phyloP scores from a whole-genome alignment of 2,329 filamentous ascomycete species.

The Pyrenophora seminiperda region DNA sequence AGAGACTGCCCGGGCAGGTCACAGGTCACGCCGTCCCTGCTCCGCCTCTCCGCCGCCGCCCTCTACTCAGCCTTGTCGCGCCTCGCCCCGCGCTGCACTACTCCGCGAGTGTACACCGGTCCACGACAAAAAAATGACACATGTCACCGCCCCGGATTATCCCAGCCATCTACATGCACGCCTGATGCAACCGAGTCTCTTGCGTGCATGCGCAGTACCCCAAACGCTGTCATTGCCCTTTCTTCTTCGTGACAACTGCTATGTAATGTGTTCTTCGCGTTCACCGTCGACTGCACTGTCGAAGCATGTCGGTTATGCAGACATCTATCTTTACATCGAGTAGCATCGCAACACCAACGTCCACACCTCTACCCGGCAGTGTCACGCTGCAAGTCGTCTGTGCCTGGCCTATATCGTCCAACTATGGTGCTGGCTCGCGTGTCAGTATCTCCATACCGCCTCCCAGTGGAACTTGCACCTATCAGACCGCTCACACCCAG shows the following conservation, averaged over 20 bases:
- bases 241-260: constrained; percentile 6
- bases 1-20: constrained; percentile 10
- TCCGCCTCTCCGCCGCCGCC: background rate
- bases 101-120: constrained; percentile 24
- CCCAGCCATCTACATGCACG: constrained; percentile 8
- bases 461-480: background rate
- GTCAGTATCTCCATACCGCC: constrained; percentile 45
- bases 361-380: constrained; percentile 17
- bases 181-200: constrained; percentile 17
- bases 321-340: constrained; percentile 24
- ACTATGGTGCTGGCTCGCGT: constrained; percentile 62
- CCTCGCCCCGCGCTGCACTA: no score
- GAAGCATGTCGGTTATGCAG: constrained; percentile 42
- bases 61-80: constrained; percentile 14
- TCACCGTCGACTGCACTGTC: constrained; percentile 34
- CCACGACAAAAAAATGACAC: constrained; percentile 2
- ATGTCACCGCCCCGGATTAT: constrained; percentile 5
- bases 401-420: constrained; percentile 62
- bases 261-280: constrained; percentile 13
- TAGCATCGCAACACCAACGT: constrained; percentile 13
- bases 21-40: background rate
- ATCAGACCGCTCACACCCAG: constrained; percentile 48
- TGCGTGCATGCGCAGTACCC: constrained; percentile 12
- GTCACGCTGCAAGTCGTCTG: constrained; percentile 56
- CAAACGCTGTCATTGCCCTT: constrained; percentile 3